Evolutionary conservation across 768 basidiomycete species (phyloP), one percentile per base, ranked within the genome.

Genomic region (Termitomyces sp.): DNA sequence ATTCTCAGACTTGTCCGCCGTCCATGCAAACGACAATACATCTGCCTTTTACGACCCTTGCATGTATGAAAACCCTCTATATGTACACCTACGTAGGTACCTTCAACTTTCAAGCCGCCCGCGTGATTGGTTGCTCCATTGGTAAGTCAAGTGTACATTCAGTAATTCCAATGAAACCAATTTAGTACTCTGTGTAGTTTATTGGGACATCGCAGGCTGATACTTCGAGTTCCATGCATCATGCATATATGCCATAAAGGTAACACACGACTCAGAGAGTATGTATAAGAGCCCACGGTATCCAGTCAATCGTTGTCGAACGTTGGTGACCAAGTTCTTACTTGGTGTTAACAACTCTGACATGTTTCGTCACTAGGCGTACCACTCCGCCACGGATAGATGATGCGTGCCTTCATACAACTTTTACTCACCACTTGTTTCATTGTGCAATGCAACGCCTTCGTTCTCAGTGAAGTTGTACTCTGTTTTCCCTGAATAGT

Each of bases 401-500:
- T 34, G 39, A 55, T 55, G 48, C 33, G 44, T 18, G 4, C 54
- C 9, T 11, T 45, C 6, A 45, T 42, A n/a, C 27, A 42, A 6
- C 36, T 57, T 12, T 16, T 51, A 22, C 24, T 61, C 12, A 12
- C 47, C 18, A 6, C 44, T 27, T 39, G 16, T 24, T 13, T 44
- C 12, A n/a, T 59, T 16, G 24, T 55, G 44, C 46, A 49, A 46
- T 44, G 57, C 24, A 49, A 39, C 30, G 61, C 48, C n/a, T 50
- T 61, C 36, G 56, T 53, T 30, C 41, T 61, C n/a, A 51, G 61
- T 61, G 49, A 18, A 53, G 51, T 15, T 6, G 18, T 16, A 4
- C 4, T 39, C 16, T 1, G 8, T 27, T 47, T 27, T 33, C 18
- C 3, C 4, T 48, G 18, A 7, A 36, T 37, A 16, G 41, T 36